These are phyloP conservation scores for Roridomyces roridus DNA, from an alignment of 768 basidiomycete species.

Conservation along the genomic window DNA sequence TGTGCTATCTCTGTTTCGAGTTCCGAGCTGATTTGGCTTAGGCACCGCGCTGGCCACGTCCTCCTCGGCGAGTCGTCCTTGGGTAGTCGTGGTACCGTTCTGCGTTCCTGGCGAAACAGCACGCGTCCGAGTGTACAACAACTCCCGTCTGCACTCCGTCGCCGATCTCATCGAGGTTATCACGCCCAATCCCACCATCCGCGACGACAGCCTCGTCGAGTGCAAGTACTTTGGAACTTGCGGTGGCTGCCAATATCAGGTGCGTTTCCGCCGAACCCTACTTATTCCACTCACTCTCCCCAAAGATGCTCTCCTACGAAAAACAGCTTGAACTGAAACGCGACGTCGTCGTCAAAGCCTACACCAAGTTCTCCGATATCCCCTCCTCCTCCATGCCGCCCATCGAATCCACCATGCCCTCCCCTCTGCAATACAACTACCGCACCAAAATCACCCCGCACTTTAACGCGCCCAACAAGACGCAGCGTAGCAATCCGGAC, in stretches of 20 bases:
- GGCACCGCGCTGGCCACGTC: conserved; percentile 72
- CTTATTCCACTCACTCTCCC: neutral
- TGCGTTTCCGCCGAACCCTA: conserved; percentile 37
- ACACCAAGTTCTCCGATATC: conserved; percentile 78
- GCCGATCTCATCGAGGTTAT: conserved; percentile 77
- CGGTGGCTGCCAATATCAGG: conserved; percentile 95
- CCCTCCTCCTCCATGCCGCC: conserved; percentile 61
- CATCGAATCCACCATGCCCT: conserved; percentile 79
- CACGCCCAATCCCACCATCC: conserved; percentile 62
- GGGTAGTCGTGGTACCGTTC: conserved; percentile 87
- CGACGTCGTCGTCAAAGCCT: conserved; percentile 86
- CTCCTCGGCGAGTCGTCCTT: conserved; percentile 55
- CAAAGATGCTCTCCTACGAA: conserved; percentile 85
- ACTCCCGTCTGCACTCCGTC: conserved; percentile 72
- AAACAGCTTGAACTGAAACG: conserved; percentile 87
- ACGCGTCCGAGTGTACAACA: conserved; percentile 72
- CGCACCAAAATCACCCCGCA: conserved; percentile 98
- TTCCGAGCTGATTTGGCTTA: conserved; percentile 29
- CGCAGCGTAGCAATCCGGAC: conserved; percentile 20
- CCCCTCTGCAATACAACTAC: conserved; percentile 89
- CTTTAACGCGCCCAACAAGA: conserved; percentile 77
- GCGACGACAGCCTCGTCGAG: conserved; percentile 68
- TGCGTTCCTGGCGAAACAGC: conserved; percentile 85
- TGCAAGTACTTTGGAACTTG: conserved; percentile 92
- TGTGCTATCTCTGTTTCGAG: conserved; percentile 1